Evolutionary conservation across 23 red algal species (phyloP).

Genomic region (Gracilaria caudata): DNA sequence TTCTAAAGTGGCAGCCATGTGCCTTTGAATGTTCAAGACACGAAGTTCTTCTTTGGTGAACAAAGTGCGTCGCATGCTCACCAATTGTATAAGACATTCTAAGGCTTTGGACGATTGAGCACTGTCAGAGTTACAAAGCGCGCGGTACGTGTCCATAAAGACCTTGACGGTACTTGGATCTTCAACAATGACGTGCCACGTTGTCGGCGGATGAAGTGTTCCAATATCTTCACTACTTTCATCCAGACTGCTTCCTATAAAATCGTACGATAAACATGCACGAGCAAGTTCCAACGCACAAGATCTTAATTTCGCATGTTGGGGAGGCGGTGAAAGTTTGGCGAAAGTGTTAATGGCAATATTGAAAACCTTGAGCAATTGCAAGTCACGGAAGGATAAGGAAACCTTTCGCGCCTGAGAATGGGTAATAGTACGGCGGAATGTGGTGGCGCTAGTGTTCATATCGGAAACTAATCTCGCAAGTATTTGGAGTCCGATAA

Average conservation of each 20-base stretch:
- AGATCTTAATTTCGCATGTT: conserved; percentile 39
- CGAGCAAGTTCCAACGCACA: conserved; percentile 65
- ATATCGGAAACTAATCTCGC: conserved; percentile 73
- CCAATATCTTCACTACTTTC: conserved; percentile 85
- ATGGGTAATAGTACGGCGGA: conserved; percentile 68
- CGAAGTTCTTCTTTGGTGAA: conserved; percentile 82
- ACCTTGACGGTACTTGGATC: conserved; percentile 75
- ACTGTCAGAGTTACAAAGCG: conserved; percentile 51
- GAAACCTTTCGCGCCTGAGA: conserved; percentile 80
- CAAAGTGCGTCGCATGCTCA: conserved; percentile 76
- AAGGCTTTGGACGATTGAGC: conserved; percentile 44
- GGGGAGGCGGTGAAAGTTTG: conserved; percentile 62
- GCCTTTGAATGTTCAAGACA: conserved; percentile 67
- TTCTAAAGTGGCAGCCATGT: conserved; percentile 72
- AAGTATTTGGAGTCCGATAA: conserved; percentile 73
- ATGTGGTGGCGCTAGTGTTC: conserved; percentile 55
- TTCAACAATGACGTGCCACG: conserved; percentile 79
- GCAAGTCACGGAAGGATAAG: conserved; percentile 75
- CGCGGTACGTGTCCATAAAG: conserved; percentile 79
- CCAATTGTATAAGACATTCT: conserved; percentile 86
- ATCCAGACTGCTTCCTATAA: conserved; percentile 82
- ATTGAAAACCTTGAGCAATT: conserved; percentile 74
- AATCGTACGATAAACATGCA: conserved; percentile 76
- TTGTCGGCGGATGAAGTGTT: conserved; percentile 72
- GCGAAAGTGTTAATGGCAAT: conserved; percentile 64